A percentile compares a stretch with the other conserved stretches of the same genome.
phyloP scores from a whole-genome alignment of 805 yeast species.

The Kregervanrija fluxuum region DNA sequence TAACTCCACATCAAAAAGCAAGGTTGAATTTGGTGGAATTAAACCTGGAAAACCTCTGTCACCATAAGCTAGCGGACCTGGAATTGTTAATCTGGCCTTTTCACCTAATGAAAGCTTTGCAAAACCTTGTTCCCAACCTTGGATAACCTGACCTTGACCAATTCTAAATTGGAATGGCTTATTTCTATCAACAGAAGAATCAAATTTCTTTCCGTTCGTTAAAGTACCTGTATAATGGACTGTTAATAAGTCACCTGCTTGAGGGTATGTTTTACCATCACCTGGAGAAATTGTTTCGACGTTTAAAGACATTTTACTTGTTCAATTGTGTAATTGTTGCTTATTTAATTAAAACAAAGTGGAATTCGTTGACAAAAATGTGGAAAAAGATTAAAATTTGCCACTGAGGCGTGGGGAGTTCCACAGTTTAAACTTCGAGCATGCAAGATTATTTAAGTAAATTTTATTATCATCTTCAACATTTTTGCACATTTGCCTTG shows the following conservation, averaged over 20 bases:
- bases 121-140: slow-evolving; percentile 95
- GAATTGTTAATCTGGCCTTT: slow-evolving; percentile 86
- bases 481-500: no score
- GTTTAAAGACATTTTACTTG: slow-evolving; percentile 13
- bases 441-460: no score
- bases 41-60: slow-evolving; percentile 93
- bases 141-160: slow-evolving; percentile 95
- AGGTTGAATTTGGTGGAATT: slow-evolving; percentile 94
- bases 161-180: slow-evolving; percentile 90
- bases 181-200: slow-evolving; percentile 91
- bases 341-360: neutral
- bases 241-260: slow-evolving; percentile 80
- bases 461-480: no score
- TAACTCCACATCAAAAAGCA: slow-evolving; percentile 79
- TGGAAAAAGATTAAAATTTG: neutral
- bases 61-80: slow-evolving; percentile 92
- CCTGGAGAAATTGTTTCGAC: slow-evolving; percentile 38
- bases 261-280: slow-evolving; percentile 83
- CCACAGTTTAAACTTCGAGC: neutral
- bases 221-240: slow-evolving; percentile 95
- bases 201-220: slow-evolving; percentile 93
- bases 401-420: neutral
- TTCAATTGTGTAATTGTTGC: neutral
- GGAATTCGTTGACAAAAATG: neutral
- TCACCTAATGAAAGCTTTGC: slow-evolving; percentile 91